Conservation (phyloP, 495 filamentous ascomycete species). For the Xylaria acuta region DNA sequence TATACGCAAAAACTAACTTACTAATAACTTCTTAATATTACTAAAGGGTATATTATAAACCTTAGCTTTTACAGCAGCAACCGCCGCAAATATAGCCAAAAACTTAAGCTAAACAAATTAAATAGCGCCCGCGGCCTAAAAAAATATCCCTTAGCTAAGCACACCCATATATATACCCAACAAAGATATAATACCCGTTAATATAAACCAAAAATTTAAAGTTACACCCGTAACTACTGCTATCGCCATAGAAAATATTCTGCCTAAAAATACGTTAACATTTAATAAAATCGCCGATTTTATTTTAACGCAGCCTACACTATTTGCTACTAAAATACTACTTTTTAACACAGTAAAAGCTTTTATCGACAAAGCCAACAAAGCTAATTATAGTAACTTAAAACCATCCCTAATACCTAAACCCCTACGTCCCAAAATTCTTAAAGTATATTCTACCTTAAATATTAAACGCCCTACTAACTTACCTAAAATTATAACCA, state of each 20-base stretch:
- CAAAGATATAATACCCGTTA: background rate
- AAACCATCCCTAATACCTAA: background rate
- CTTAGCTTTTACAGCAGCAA: background rate
- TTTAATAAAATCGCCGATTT: background rate
- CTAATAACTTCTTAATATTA: background rate
- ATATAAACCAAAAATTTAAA: background rate
- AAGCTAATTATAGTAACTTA: background rate
- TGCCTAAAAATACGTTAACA: background rate
- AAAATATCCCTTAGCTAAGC: background rate
- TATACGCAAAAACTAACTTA: too few species aligned
- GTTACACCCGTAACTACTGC: background rate
- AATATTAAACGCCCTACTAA: background rate
- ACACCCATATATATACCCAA: background rate
- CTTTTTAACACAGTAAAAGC: background rate
- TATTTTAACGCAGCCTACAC: background rate
- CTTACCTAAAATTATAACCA: background rate
- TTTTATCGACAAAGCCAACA: background rate
- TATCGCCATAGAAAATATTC: background rate
- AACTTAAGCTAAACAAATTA: background rate
- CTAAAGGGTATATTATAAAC: background rate
- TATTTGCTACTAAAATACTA: background rate
- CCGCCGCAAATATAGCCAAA: too few species aligned
- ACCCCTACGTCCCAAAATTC: background rate
- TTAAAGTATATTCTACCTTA: background rate
- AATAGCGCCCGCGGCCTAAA: background rate